Conservation (phyloP, 805 yeast species). For the Pichia sporocuriosa region DNA sequence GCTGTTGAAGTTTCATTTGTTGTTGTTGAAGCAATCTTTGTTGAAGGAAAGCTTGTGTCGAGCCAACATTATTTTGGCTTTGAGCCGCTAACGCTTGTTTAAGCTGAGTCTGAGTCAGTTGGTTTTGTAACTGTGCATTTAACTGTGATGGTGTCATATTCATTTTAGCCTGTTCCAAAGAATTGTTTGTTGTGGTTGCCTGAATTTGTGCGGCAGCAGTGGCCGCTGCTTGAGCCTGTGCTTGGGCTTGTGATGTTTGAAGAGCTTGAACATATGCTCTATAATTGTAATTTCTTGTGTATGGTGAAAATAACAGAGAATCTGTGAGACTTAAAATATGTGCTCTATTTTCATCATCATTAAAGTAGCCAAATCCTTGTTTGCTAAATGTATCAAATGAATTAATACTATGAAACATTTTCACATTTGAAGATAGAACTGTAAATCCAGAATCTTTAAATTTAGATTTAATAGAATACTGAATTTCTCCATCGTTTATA, state of each 20-base stretch:
- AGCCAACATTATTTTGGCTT: slow-evolving; percentile 12
- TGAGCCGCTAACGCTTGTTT: slow-evolving; percentile 8
- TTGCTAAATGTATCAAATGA: slow-evolving; percentile 11
- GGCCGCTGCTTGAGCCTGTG: slow-evolving; percentile 12
- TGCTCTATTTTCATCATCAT: slow-evolving; percentile 17
- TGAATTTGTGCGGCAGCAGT: slow-evolving; percentile 8
- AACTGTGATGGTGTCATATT: slow-evolving; percentile 1
- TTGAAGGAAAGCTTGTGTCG: slow-evolving; percentile 8
- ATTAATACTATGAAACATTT: slow-evolving; percentile 22
- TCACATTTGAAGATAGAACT: slow-evolving; percentile 7
- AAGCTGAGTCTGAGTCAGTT: slow-evolving; percentile 25
- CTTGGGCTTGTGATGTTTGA: slow-evolving; percentile 13
- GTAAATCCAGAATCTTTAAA: slow-evolving; percentile 12
- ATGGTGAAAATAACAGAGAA: slow-evolving; percentile 29
- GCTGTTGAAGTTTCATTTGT: slow-evolving; percentile 24
- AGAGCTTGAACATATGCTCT: slow-evolving; percentile 15
- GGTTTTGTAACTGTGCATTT: slow-evolving; percentile 4
- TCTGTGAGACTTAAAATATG: slow-evolving; percentile 26
- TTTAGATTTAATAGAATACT: slow-evolving; percentile 23
- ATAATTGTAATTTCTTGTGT: slow-evolving; percentile 27
- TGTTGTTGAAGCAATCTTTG: slow-evolving; percentile 17
- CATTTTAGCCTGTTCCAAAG: slow-evolving; percentile 1
- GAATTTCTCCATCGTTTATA: slow-evolving; percentile 19
- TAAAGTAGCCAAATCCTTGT: slow-evolving; percentile 11
- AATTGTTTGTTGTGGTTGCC: slow-evolving; percentile 2